Conservation (phyloP, 2,329 filamentous ascomycete species). For the Mycosphaerelloides madeirae region DNA sequence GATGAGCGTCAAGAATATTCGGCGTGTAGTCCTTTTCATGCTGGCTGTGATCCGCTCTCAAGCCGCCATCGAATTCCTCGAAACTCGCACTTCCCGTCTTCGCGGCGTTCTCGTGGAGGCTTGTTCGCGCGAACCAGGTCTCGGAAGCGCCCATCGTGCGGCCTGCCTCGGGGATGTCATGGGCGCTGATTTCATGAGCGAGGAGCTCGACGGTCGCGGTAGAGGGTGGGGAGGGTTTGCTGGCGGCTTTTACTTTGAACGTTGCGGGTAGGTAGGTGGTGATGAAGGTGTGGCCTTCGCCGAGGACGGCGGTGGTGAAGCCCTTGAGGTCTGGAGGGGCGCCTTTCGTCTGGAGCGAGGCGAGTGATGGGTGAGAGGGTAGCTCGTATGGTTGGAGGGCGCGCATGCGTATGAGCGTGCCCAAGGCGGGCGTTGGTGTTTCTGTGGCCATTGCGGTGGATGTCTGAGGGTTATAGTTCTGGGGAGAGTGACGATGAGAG, state of each 20-base stretch:
- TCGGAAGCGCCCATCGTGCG: constrained; percentile 39
- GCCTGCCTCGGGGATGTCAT: constrained; percentile 35
- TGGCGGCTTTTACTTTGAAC: constrained; percentile 50
- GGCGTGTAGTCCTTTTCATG: constrained; percentile 58
- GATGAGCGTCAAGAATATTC: constrained; percentile 47
- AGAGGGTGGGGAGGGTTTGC: constrained; percentile 48
- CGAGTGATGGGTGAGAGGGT: constrained; percentile 32
- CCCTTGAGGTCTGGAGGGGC: constrained; percentile 43
- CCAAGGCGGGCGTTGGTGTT: constrained; percentile 7
- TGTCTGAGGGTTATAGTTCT: neutral
- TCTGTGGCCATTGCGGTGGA: neutral
- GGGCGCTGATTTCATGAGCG: constrained; percentile 46
- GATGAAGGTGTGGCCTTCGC: constrained; percentile 58
- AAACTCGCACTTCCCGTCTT: constrained; percentile 55
- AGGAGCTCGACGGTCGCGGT: constrained; percentile 51
- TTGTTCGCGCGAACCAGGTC: constrained; percentile 61
- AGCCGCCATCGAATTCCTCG: constrained; percentile 57
- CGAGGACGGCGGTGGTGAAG: constrained; percentile 51
- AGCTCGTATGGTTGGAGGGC: constrained; percentile 28
- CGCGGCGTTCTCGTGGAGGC: constrained; percentile 54
- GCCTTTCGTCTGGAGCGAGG: constrained; percentile 30
- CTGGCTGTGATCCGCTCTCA: constrained; percentile 55
- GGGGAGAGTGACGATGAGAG: too few relatives aligned
- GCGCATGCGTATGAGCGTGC: constrained; percentile 31
- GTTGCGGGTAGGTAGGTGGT: constrained; percentile 48